Conservation (phyloP, 768 basidiomycete genomes). For the Pleurotus pulmonarius region DNA sequence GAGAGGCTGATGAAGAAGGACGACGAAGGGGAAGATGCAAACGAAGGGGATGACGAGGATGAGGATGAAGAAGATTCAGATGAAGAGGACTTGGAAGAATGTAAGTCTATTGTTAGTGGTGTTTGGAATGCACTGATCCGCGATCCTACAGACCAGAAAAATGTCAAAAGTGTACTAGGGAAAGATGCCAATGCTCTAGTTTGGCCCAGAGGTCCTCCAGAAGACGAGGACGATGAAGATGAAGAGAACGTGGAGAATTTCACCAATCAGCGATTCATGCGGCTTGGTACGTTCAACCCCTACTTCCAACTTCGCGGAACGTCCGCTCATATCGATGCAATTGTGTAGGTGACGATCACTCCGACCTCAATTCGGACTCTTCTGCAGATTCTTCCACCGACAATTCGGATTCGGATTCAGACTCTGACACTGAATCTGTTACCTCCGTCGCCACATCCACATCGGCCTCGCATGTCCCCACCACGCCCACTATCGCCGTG, state of each 20-base stretch:
- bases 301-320: constrained; percentile 1
- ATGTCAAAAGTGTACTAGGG: constrained; percentile 51
- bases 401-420: constrained; percentile 31
- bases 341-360: constrained; percentile 53
- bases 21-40: constrained; percentile 33
- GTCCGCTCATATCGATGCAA: neutral
- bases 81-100: constrained; percentile 61
- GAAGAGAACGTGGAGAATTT: constrained; percentile 57
- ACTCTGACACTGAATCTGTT: constrained; percentile 24
- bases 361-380: constrained; percentile 61
- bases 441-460: constrained; percentile 40
- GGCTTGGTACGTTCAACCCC: constrained; percentile 50
- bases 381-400: constrained; percentile 45
- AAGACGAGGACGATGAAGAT: constrained; percentile 54
- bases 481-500: constrained; percentile 31
- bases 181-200: constrained; percentile 70
- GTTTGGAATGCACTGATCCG: neutral
- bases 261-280: constrained; percentile 69
- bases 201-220: constrained; percentile 70
- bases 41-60: constrained; percentile 28
- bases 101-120: constrained; percentile 33
- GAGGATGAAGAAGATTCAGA: constrained; percentile 53
- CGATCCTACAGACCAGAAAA: constrained; percentile 42
- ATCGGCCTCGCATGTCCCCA: constrained; percentile 40
- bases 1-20: constrained; percentile 64